Evolutionary conservation across 2,329 filamentous ascomycete genomes (phyloP).

Genomic region (Exophiala sp.): DNA sequence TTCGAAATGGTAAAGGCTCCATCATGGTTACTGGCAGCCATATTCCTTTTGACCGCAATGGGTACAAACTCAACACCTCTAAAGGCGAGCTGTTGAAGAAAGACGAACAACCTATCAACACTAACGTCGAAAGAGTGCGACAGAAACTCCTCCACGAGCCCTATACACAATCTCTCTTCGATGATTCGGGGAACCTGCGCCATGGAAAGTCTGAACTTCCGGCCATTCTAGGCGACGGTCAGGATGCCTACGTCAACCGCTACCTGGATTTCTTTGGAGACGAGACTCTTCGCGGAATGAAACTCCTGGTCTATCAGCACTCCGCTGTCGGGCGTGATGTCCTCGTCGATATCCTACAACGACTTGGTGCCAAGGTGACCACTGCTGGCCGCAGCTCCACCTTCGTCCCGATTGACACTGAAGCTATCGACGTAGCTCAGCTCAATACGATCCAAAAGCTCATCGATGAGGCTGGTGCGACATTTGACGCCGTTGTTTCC

Average conservation of each 20-base stretch:
- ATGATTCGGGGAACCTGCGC: too few species aligned
- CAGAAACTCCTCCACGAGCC: constrained; percentile 21
- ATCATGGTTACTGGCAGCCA: constrained; percentile 38
- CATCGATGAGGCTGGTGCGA: constrained; percentile 27
- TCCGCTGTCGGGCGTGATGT: constrained; percentile 36
- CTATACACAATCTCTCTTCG: too few species aligned
- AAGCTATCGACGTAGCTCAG: constrained; percentile 35
- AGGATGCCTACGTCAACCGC: too few species aligned
- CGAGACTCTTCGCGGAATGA: constrained; percentile 30
- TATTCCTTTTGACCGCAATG: constrained; percentile 36
- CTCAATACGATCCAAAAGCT: constrained; percentile 32
- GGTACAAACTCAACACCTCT: constrained; percentile 36
- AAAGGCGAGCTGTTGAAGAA: constrained; percentile 35
- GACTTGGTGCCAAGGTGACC: constrained; percentile 32
- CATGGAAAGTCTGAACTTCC: too few species aligned
- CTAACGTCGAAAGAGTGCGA: constrained; percentile 29
- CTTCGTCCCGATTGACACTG: constrained; percentile 36
- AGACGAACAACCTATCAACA: constrained; percentile 34
- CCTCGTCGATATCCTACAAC: constrained; percentile 32
- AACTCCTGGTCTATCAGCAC: constrained; percentile 34
- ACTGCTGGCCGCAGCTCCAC: constrained; percentile 34
- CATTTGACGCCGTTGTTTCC: constrained; percentile 33
- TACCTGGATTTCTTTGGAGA: constrained; percentile 34
- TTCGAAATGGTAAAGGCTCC: constrained; percentile 32
- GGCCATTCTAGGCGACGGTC: too few species aligned